These are phyloP conservation scores for Capsicum rhomboideum DNA, from an alignment of 257 asterid species.

Conservation along the genomic window DNA sequence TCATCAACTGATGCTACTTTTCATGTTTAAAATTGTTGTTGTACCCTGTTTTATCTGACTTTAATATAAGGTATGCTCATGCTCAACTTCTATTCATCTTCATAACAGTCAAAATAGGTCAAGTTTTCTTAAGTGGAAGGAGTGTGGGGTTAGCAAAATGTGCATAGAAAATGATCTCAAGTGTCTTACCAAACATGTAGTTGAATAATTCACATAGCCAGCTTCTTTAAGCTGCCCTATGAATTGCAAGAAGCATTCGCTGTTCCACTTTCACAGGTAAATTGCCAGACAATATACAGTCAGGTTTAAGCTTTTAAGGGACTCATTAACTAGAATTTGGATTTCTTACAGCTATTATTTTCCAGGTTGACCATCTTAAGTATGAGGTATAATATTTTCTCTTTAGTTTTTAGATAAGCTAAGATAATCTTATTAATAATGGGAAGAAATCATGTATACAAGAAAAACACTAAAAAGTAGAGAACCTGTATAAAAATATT, in stretches of 20 bases:
- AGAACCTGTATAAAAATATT: not conserved
- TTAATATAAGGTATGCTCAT: not conserved
- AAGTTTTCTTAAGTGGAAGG: not conserved
- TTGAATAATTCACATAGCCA: not conserved
- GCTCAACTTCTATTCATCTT: not conserved
- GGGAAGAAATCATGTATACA: not conserved
- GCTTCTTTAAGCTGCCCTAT: not conserved
- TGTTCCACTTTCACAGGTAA: not conserved
- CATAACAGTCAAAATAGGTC: not conserved
- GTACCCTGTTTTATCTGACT: not conserved
- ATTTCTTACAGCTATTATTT: not conserved
- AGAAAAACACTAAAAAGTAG: not conserved
- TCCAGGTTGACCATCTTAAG: not conserved
- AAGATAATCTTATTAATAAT: not conserved
- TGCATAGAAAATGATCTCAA: not conserved
- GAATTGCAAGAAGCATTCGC: not conserved
- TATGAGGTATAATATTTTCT: not conserved
- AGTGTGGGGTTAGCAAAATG: not conserved
- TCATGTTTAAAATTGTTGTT: not conserved
- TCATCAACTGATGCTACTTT: not conserved
- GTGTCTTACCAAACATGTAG: not conserved
- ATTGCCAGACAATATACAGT: not conserved
- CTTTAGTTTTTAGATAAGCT: not conserved
- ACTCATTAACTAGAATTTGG: not conserved
- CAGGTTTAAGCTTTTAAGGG: not conserved